Evolutionary conservation across 108 stramenopile genomes (phyloP).

Genomic region (Asterionellopsis glacialis): DNA sequence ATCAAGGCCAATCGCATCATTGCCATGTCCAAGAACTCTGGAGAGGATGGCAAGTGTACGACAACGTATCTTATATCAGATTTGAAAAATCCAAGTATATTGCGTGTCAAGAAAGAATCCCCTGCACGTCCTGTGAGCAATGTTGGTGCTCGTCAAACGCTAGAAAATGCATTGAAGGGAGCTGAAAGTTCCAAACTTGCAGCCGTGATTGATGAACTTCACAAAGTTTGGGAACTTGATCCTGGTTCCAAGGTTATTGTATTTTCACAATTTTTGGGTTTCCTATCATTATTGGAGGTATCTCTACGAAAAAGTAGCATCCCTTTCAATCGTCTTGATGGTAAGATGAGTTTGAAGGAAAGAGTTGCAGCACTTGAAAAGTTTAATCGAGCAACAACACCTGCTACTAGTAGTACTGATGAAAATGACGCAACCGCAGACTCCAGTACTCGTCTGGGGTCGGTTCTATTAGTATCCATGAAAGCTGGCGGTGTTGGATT

Average conservation of each 20-base stretch:
- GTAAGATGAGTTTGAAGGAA: constrained; percentile 63
- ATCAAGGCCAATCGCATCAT: constrained; percentile 54
- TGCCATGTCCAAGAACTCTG: constrained; percentile 33
- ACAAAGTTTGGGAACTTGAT: constrained; percentile 62
- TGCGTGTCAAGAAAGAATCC: constrained; percentile 5
- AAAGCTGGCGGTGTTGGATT: constrained; percentile 80
- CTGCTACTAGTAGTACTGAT: not conserved
- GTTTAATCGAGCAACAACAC: constrained; percentile 32
- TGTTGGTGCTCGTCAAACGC: constrained; percentile 44
- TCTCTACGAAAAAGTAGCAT: constrained; percentile 33
- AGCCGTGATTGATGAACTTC: constrained; percentile 66
- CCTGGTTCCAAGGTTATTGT: constrained; percentile 74
- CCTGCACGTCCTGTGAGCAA: not conserved
- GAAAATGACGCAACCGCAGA: not conserved
- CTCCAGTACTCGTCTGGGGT: constrained; percentile 26
- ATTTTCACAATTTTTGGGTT: constrained; percentile 82
- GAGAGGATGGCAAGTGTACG: constrained; percentile 35
- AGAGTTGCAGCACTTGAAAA: constrained; percentile 55
- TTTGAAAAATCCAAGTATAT: constrained; percentile 8
- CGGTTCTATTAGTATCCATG: constrained; percentile 77
- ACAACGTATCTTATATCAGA: constrained; percentile 23
- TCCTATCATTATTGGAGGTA: constrained; percentile 60
- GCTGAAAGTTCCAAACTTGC: constrained; percentile 62
- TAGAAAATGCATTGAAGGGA: constrained; percentile 58
- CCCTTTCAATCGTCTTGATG: constrained; percentile 63